Base-by-base conservation (phyloP, 257 asterid species). In the Solanum okadae region DNA sequence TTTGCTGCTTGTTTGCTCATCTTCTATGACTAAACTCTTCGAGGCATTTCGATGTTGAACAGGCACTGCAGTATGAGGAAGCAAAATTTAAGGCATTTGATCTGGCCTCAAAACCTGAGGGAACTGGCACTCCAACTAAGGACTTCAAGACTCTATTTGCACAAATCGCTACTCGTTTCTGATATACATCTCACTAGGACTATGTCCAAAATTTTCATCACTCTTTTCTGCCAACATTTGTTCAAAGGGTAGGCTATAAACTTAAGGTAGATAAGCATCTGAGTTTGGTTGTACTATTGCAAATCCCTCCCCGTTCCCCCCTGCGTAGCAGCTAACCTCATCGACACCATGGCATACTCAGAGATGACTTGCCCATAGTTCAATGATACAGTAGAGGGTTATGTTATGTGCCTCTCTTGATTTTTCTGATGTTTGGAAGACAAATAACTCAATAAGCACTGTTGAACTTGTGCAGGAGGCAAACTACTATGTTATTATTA, bases 121-220 rank as follows among this genome's bases (percentile, higher is more conserved):
- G 98, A 85, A 72, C 93, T 8, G 96, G 98, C 87, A 88, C 94
- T 4, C 98, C 98, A 1, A 95, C 98, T 7, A 93, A 86, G 83
- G 99, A 95, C 90, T 97, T 97, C 89, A 94, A 96, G 94, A 94
- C 98, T 87, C 94, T 97, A 59, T 96, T 97, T 90, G 90, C 98
- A 77, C 95, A 93, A 87, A 88, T 95, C 90, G 88, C 94, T 25
- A 52, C 94, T 83, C 94, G 92, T 34, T 97, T 97, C 91, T 97
- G 94, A 96, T 90, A 85, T 46, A 37, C 8, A 23, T 27, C 73
- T 42, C 83, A 2, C 65, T 12, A 29, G 37, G 78, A 85, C 56
- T 27, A 8, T 46, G 52, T 65, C 49, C 56, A 14, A 84, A 4
- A 20, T 11, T 61, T 61, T 44, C 83, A 42, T 72, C 79, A 40